Base-by-base conservation (phyloP, 2,329 filamentous ascomycete species). In the Xylariaceae sp. region DNA sequence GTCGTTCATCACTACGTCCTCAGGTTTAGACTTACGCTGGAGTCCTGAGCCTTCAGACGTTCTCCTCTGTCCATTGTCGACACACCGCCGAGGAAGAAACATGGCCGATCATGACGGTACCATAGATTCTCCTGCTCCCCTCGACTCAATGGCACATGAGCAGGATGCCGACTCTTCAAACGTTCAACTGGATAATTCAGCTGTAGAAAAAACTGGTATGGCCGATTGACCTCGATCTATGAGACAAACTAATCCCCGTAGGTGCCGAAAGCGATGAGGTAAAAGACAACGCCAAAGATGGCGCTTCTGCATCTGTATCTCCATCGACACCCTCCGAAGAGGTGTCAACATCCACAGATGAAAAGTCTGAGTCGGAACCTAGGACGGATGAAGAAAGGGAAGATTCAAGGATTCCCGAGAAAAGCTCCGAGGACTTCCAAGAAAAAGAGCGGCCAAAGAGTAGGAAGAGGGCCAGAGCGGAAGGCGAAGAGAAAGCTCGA, bases 41-140 rank as follows among this genome's bases (percentile, higher is more conserved):
- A 47, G 62, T 48, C 57, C 57, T 58, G 53, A 55, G 37, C 49
- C 55, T 44, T 55, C 58, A 37, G 51, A 47, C 39, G 50, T 48
- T 58, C 61, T 59, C 47, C 17, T 59, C 63, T 60, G 52, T 56
- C 35, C 39, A 55, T 37, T 59, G 9, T 18, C 35, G 53, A 37
- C 49, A 56, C 56, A 57, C 44, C 52, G 51, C 60, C 44, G 59
- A 53, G 59, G 55, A 59, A 67, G 44, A 30, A 30, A 30, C 23
- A 70, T 70, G 69, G 51, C 58, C 9, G 66, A 70, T 45, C 57
- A 65, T 51, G 50, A 56, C 51, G 68, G 64, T 37, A 64, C 69
- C 42, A 9, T 62, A 51, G 67, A 58, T 62, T 69, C 63, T 56
- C 59, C 67, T 59, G 61, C 57, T 51, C 66, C 68, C 53, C 7